Base-by-base conservation (phyloP, 2,329 filamentous ascomycete species). In the Curvularia sp. region DNA sequence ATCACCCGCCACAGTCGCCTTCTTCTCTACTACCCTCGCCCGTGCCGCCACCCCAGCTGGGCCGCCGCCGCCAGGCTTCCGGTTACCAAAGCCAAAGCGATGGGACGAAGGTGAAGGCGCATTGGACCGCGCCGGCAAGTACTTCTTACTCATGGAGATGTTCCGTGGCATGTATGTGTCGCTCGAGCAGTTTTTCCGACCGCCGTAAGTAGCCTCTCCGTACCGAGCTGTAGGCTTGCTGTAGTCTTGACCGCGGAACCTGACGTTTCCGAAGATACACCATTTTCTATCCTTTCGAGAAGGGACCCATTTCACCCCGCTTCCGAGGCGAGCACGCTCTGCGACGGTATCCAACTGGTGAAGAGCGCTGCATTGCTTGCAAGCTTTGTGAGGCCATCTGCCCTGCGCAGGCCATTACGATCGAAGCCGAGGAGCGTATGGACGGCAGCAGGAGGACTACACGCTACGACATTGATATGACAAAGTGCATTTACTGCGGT, bases 401-500 rank as follows among this genome's bases (percentile, higher is more conserved):
- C 86, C 95, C 95, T 41, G 95, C 95, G 56, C 92, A 97, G 81
- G 95, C 95, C 74, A 99, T 99, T 80, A 99, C 95, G 52, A 99
- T 99, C 73, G 95, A 99, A 83, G 95, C 95, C 56, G 95, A 99
- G 80, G 95, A 99, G 84, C 93, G 95, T 77, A 92, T 91, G 75
- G 95, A 99, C 74, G 95, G 95, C 64, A 96, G 92, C 75, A 89
- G 95, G 80, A 88, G 95, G 77, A 99, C 95, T 50, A 97, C 94
- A 59, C 89, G 94, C 77, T 99, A 99, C 82, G 95, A 99, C 79
- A 97, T 99, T 77, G 95, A 99, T 82, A 99, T 99, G 95, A 98
- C 95, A 75, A 99, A 99, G 86, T 99, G 95, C 83, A 99, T 99
- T 81, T 99, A 98, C 87, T 98, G 95, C 79, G 95, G 95, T 50